phyloP scores from a whole-genome alignment of 1,139 yeast species.

The Hyphopichia pseudoburtonii region DNA sequence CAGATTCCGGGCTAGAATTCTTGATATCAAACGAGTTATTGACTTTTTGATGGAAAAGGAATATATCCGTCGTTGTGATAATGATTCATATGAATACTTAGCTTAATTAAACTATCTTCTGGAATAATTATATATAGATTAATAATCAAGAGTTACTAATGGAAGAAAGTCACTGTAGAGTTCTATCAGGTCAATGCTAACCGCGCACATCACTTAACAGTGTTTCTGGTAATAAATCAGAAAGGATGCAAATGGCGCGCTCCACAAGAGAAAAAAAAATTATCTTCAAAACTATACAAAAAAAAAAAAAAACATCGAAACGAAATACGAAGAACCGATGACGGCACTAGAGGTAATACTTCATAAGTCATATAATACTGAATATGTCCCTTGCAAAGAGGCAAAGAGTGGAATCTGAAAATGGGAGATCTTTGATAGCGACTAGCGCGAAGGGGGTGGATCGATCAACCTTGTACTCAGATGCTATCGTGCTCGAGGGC shows the following conservation, averaged over 20 bases:
- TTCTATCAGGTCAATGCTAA: no score
- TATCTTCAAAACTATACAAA: background rate
- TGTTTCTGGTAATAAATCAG: no score
- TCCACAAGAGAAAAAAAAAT: background rate
- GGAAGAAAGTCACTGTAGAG: no score
- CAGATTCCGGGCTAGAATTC: conserved; percentile 80
- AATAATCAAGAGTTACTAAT: no score
- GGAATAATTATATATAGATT: no score
- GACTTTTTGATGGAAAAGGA: conserved; percentile 85
- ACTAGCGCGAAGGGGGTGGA: background rate
- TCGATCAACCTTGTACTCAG: conserved; percentile 12
- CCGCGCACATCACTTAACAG: no score
- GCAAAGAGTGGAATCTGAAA: conserved; percentile 9
- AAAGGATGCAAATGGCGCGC: conserved; percentile 3
- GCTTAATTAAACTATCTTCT: conserved; percentile 52
- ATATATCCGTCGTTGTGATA: conserved; percentile 75
- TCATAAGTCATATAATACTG: no score
- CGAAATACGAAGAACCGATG: no score
- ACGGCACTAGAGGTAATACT: no score
- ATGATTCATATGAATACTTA: conserved; percentile 75
- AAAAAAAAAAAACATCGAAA: background rate
- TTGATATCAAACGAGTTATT: conserved; percentile 85
- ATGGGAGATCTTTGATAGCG: background rate
- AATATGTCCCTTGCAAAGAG: conserved; percentile 24
- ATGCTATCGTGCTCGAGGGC: conserved; percentile 37